Percentiles rank a stretch among this genome's conserved stretches.
These are phyloP conservation scores for Thraustochytrium striatum DNA, from an alignment of 352 stramenopile genomes.

Conservation along the genomic window DNA sequence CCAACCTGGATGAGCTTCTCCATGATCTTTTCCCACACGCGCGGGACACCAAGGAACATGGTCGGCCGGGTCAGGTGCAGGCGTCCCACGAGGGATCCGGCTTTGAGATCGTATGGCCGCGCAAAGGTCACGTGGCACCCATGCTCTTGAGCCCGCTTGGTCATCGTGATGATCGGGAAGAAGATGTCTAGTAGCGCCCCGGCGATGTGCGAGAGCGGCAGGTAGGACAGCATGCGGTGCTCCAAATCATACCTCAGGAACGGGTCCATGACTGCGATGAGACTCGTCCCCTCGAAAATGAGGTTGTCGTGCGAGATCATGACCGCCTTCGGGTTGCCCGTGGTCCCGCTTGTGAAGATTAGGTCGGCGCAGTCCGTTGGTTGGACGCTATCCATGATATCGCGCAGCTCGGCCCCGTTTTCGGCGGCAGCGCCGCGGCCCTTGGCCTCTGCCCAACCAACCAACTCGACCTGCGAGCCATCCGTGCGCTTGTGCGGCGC, in stretches of 20 bases:
- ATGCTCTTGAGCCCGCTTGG: too few relatives aligned
- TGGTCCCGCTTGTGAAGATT: constrained; percentile 87
- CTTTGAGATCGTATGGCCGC: constrained; percentile 77
- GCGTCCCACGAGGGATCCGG: constrained; percentile 71
- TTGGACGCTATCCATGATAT: constrained; percentile 71
- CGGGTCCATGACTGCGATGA: neutral
- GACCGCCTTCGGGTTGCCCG: constrained; percentile 78
- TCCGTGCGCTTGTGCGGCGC: neutral
- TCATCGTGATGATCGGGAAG: constrained; percentile 60
- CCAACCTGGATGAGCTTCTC: constrained; percentile 57
- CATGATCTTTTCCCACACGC: constrained; percentile 85
- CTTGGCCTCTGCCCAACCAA: constrained; percentile 21
- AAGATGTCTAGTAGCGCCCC: constrained; percentile 79
- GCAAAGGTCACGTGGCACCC: constrained; percentile 73
- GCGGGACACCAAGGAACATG: constrained; percentile 74
- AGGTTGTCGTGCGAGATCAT: constrained; percentile 87
- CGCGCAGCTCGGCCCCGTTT: constrained; percentile 62
- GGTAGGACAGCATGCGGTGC: constrained; percentile 74
- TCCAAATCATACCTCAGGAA: constrained; percentile 51
- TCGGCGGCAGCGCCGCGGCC: constrained; percentile 55
- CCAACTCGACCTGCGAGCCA: neutral
- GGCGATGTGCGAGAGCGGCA: constrained; percentile 81
- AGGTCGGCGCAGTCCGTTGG: constrained; percentile 77
- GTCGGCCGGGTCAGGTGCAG: constrained; percentile 76
- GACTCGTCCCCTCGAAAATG: constrained; percentile 54